Base-by-base conservation (phyloP, 1,284 basidiomycete species). In the Sutorius eximius region DNA sequence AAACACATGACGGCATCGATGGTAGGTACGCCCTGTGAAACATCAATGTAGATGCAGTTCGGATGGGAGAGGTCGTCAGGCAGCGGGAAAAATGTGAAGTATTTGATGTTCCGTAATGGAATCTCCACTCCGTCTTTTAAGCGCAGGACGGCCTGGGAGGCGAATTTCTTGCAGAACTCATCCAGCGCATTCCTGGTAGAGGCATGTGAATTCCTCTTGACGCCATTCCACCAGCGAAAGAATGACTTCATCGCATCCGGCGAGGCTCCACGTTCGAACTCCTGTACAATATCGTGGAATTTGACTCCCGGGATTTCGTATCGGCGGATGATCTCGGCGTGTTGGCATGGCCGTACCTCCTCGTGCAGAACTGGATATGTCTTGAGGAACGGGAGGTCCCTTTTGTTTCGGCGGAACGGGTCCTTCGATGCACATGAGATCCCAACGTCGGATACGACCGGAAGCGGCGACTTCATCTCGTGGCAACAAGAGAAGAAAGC, bases 161-260 rank as follows among this genome's bases (percentile, higher is more conserved):
- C 15, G 40, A 61, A 50, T 3, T 45, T 2, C 32, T 22, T 36
- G 56, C 56, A 64, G 37, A 61, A 61, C 5, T n/a, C 12, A 1
- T 44, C 18, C 11, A 8, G 33, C n/a, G n/a, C n/a, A 18, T 0
- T 2, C 42, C 34, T 38, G 24, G 43, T 4, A 16, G 45, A 24
- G 16, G 45, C 3, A 27, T 49, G 22, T 8, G 32, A 5, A 8
- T 4, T 45, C 33, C 4, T 62, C 20, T 7, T 33, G 10, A 20
- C 8, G 2, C 11, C 50, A 20, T 90, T 82, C 91, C 95, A 97
- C 96, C 96, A 99, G 53, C 82, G 80, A 63, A 98, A 75, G 69
- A 91, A 95, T 2, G 83, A 84, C n/a, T 85, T 73, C 78, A 92
- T 87, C 72, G 96, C 91, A 8, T 77, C 72, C 55, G 89, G 82